Base-by-base conservation (phyloP, 768 basidiomycete genomes). In the Tulasnella sp. region DNA sequence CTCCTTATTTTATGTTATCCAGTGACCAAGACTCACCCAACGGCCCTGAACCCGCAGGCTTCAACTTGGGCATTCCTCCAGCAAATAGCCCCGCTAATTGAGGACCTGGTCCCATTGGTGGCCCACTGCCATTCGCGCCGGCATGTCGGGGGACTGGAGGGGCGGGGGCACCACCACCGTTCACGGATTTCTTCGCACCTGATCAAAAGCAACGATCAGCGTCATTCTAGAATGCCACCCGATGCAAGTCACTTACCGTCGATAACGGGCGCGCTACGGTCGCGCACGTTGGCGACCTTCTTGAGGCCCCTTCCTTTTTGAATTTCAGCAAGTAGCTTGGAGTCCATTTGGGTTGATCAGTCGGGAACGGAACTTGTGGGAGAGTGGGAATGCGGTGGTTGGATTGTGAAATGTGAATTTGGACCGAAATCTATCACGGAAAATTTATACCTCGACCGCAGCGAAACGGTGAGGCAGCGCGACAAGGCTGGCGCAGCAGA, bases 21-120 rank as follows among this genome's bases (percentile, higher is more conserved):
- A n/a, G n/a, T 36, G n/a, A 40, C 53, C 53, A 61, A 41, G 54
- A 62, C 74, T 59, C 65, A 84, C 84, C 78, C 56, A 74, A 68
- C 67, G 72, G 75, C 53, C 65, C 74, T 57, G 79, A 77, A 11
- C 81, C 85, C n/a, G 84, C 77, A 42, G 88, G 80, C 73, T 84
- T 93, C 65, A 94, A 67, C 66, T 86, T 92, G 3, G 92, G 92
- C 74, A 94, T 81, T 1, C 92, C 91, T 14, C 88, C 90, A 42
- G 91, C 89, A 65, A 96, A 93, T 9, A 96, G 69, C 1, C 80
- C 83, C 31, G 81, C 91, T 3, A 93, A 72, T 67, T 92, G 89
- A 23, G 88, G 86, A 6, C 68, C 72, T 23, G 65, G 64, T n/a
- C 64, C 69, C 37, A 74, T 75, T 12, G 62, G 63, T 19, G 69